Base-by-base conservation (phyloP, 495 filamentous ascomycete species). In the Hypoxylon subgilvum region DNA sequence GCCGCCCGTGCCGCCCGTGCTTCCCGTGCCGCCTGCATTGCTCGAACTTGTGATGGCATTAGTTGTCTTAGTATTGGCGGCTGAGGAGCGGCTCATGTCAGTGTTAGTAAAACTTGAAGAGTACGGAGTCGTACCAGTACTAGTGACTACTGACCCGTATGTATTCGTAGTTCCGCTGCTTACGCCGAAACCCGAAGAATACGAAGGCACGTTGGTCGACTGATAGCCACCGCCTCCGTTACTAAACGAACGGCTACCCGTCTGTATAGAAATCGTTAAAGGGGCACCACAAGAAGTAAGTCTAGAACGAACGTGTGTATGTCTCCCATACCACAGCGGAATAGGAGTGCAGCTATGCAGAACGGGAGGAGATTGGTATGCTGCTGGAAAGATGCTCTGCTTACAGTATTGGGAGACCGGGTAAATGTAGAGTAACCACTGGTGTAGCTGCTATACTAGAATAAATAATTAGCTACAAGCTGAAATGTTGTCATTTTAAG, bases 81-180 rank as follows among this genome's bases (percentile, higher is more conserved):
- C 60, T 63, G 48, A 63, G 48, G 52, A 34, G 48, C n/a, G 60
- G 53, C 60, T 63, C 60, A 57, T 57, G 60, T 63, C 60, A 63
- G 60, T 63, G 60, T 63, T 63, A 63, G 60, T 63, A 63, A 63
- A 40, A 57, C 48, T 57, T 48, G 38, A 53, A 63, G 60, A 53
- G 60, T 63, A 63, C 60, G 48, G 60, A 57, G 60, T 53, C 60
- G 60, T 63, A 63, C 60, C 60, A 63, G 14, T 53, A 57, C 19
- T 49, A 63, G 60, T 63, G 60, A 17, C 49, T 53, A 63, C 60
- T 63, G 60, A 63, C 60, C 60, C 60, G 34, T 57, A 45, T 53
- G 36, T 47, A 25, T 63, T 57, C 45, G 38, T 50, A 30, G 45
- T 39, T 17, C 40, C 50, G 30, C 38, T 14, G 27, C 39, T 28